Conservation (phyloP, 2,329 filamentous ascomycete species). For the Endothia cerciana region DNA sequence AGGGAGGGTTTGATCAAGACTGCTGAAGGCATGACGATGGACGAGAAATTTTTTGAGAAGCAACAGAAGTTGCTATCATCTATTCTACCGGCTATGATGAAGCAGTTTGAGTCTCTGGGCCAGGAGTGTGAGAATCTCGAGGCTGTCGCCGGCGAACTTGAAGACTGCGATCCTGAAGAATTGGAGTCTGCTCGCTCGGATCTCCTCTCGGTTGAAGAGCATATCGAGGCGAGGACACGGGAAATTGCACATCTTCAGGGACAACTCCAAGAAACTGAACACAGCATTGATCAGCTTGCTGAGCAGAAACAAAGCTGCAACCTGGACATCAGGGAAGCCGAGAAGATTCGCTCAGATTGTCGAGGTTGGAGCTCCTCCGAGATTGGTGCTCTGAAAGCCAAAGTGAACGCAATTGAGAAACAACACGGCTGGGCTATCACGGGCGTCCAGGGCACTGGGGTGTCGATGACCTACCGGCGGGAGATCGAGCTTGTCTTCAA, state of each 20-base stretch:
- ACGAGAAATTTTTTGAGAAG: slow-evolving; percentile 68
- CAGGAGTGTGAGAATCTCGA: slow-evolving; percentile 70
- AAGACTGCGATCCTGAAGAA: slow-evolving; percentile 79
- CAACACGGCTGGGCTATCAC: slow-evolving; percentile 73
- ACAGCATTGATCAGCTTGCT: slow-evolving; percentile 63
- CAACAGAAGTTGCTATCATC: slow-evolving; percentile 71
- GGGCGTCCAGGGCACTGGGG: slow-evolving; percentile 60
- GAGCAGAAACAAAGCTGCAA: slow-evolving; percentile 71
- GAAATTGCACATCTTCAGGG: slow-evolving; percentile 68
- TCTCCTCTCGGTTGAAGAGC: slow-evolving; percentile 65
- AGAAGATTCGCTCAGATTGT: slow-evolving; percentile 83
- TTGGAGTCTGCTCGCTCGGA: slow-evolving; percentile 73
- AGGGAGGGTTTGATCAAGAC: slow-evolving; percentile 80
- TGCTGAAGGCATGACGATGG: slow-evolving; percentile 73
- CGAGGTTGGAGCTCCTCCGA: slow-evolving; percentile 87
- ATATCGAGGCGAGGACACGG: slow-evolving; percentile 70
- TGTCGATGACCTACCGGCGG: slow-evolving; percentile 75
- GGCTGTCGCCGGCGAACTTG: slow-evolving; percentile 72
- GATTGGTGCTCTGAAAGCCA: slow-evolving; percentile 75
- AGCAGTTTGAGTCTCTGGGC: slow-evolving; percentile 64
- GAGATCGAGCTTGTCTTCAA: slow-evolving; percentile 78
- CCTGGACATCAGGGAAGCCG: slow-evolving; percentile 79
- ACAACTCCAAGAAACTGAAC: slow-evolving; percentile 70
- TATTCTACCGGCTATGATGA: slow-evolving; percentile 66
- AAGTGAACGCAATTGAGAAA: slow-evolving; percentile 67